Percentiles rank a stretch among this genome's conserved stretches.
Evolutionary conservation across 2,329 filamentous ascomycete genomes (phyloP).

Genomic region (Cytospora paraplurivora): DNA sequence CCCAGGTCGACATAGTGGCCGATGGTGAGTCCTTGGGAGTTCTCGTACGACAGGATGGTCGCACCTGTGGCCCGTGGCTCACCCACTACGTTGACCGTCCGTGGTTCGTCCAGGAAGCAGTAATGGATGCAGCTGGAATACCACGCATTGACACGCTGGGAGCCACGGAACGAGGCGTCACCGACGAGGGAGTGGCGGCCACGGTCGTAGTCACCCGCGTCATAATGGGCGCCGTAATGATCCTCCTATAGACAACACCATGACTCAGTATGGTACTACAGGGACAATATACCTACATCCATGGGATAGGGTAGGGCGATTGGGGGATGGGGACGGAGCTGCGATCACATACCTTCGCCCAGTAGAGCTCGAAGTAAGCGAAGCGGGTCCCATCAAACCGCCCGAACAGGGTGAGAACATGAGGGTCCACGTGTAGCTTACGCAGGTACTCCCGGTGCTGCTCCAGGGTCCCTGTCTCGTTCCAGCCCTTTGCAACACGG

Average conservation of each 20-base stretch:
- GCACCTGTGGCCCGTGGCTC: constrained; percentile 31
- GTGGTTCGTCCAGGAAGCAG: constrained; percentile 60
- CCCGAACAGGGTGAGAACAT: constrained; percentile 67
- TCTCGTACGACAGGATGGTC: constrained; percentile 36
- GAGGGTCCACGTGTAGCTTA: constrained; percentile 67
- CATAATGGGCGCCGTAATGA: constrained; percentile 60
- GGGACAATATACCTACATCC: too few relatives aligned
- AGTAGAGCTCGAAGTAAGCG: constrained; percentile 77
- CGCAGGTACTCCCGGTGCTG: constrained; percentile 71
- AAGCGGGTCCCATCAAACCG: constrained; percentile 69
- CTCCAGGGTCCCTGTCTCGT: constrained; percentile 72
- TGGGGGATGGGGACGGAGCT: constrained; percentile 22
- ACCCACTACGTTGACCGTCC: constrained; percentile 54
- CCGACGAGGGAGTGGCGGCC: constrained; percentile 63
- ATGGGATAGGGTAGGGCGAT: too few relatives aligned
- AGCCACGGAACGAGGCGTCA: constrained; percentile 55
- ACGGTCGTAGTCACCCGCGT: constrained; percentile 57
- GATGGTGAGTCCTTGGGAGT: constrained; percentile 36
- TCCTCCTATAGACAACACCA: constrained; percentile 49
- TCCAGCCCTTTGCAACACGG: constrained; percentile 74
- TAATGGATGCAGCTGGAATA: constrained; percentile 61
- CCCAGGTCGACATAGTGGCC: constrained; percentile 43
- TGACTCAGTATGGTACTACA: not conserved
- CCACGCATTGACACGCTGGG: constrained; percentile 59
- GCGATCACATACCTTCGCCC: constrained; percentile 60